Conservation (phyloP, 1,284 basidiomycete species). For the Rhodotorula sp. region DNA sequence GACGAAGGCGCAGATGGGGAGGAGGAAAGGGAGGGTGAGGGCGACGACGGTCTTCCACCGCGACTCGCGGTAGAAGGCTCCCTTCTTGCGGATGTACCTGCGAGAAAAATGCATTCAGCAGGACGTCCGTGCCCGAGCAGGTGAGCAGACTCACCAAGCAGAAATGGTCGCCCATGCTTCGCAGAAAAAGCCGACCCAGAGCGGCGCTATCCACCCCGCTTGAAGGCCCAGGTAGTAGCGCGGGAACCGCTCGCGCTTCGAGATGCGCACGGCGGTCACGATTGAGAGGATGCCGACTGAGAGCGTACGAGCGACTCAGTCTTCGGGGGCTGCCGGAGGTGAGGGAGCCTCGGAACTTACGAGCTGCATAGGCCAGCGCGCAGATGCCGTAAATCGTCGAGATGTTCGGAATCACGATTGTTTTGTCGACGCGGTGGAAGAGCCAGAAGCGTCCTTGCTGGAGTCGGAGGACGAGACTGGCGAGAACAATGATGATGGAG, state of each 20-base stretch:
- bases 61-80: conserved; percentile 9
- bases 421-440: conserved; percentile 23
- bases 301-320: neutral
- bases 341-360: neutral
- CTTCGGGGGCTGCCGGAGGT: neutral
- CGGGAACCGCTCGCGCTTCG: neutral
- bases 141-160: neutral
- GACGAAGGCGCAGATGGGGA: conserved; percentile 9
- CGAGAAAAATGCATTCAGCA: neutral
- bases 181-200: conserved; percentile 20
- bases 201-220: conserved; percentile 7
- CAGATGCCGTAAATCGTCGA: conserved; percentile 13
- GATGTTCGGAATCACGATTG: conserved; percentile 24
- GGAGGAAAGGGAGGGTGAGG: conserved; percentile 9
- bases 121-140: neutral
- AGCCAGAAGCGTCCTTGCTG: conserved; percentile 28
- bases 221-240: conserved; percentile 2
- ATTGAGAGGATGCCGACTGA: conserved; percentile 12
- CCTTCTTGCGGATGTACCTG: conserved; percentile 29
- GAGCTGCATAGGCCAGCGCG: conserved; percentile 12
- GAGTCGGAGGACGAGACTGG: conserved; percentile 18
- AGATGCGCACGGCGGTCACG: conserved; percentile 10
- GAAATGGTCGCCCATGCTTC: conserved; percentile 25
- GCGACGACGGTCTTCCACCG: conserved; percentile 11
- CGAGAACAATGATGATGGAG: conserved; percentile 9